A percentile compares a stretch with the other conserved stretches of the same genome.
phyloP scores from a whole-genome alignment of 2,329 filamentous ascomycete genomes.

The Diaporthe citri region DNA sequence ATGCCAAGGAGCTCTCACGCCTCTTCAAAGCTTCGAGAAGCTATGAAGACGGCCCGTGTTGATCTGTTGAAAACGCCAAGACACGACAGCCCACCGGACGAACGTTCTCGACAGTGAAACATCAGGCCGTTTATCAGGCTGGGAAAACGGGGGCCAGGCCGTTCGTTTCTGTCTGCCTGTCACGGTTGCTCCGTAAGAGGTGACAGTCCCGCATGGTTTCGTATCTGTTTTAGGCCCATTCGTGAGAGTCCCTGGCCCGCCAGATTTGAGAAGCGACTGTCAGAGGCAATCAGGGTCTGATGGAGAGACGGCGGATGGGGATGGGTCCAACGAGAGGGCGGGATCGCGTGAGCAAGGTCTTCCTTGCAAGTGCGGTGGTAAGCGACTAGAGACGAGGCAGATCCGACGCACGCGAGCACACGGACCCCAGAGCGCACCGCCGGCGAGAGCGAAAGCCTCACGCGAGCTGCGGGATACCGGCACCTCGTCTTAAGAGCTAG shows the following conservation, averaged over 20 bases:
- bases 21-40: slow-evolving; percentile 5
- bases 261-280: background rate
- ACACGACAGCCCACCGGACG: background rate
- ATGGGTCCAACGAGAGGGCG: background rate
- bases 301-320: background rate
- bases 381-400: slow-evolving; percentile 1
- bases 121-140: background rate
- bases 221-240: slow-evolving; percentile 2
- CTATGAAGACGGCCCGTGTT: slow-evolving; percentile 4
- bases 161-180: background rate
- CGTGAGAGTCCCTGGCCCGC: background rate
- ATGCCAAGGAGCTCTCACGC: slow-evolving; percentile 13
- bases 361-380: background rate
- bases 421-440: background rate
- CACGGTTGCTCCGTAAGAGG: background rate
- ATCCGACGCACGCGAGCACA: slow-evolving; percentile 22
- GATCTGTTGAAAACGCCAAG: slow-evolving; percentile 15
- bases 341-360: background rate
- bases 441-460: slow-evolving; percentile 18
- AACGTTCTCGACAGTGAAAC: slow-evolving; percentile 7
- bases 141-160: background rate
- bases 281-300: background rate
- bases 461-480: background rate
- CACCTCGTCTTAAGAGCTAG: background rate
- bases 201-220: slow-evolving; percentile 22